Conservation (phyloP, 2,329 filamentous ascomycete species). For the Alternaria novae-zelandiae region DNA sequence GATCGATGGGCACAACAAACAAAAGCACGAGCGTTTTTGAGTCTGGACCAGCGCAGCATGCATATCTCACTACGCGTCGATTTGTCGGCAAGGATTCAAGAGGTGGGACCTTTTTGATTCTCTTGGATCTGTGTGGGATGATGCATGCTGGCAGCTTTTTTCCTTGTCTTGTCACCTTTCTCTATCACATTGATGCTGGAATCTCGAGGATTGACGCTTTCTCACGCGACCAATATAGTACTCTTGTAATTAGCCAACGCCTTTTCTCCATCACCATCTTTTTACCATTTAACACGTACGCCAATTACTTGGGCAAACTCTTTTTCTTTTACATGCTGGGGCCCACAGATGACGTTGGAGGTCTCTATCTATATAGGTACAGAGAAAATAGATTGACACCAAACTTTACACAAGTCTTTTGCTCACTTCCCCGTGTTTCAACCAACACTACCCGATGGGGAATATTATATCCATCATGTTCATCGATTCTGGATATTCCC, state of each 20-base stretch:
- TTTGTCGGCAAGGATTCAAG: neutral
- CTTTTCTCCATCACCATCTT: neutral
- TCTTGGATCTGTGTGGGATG: neutral
- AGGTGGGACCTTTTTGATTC: neutral
- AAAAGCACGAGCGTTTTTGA: constrained; percentile 10
- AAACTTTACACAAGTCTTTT: neutral
- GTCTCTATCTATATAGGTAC: neutral
- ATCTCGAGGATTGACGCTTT: constrained; percentile 3
- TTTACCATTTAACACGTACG: neutral
- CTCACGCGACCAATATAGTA: constrained; percentile 6
- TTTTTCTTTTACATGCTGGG: neutral
- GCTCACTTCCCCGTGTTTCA: neutral
- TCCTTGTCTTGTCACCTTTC: neutral
- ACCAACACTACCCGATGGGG: neutral
- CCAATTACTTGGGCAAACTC: neutral
- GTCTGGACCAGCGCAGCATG: constrained; percentile 1
- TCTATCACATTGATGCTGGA: neutral
- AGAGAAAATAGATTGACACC: neutral
- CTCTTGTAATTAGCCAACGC: constrained; percentile 11
- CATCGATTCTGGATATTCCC: neutral
- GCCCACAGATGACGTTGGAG: neutral
- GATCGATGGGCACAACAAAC: neutral
- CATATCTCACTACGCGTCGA: neutral
- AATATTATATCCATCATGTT: neutral
- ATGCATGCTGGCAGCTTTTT: constrained; percentile 2